Base-by-base conservation (phyloP, 805 yeast species). In the Candida boidinii region DNA sequence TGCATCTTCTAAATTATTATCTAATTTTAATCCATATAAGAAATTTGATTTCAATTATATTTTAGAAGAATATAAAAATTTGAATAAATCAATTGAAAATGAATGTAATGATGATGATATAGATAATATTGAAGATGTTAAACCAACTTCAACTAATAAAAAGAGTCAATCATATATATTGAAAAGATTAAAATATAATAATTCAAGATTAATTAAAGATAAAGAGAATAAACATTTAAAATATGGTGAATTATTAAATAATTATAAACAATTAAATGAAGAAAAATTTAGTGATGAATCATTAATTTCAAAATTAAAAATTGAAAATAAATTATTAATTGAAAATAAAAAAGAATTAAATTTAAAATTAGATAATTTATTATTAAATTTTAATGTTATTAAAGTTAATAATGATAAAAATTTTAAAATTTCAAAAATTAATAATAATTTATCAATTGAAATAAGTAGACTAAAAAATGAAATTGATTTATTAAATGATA, bases 211-310 rank as follows among this genome's bases (percentile, higher is more conserved):
- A 17, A 30, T 28, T 9, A 33, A 33, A 23, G 50, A 48, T 26
- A 31, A 40, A 17, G 31, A 30, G 17, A 21, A 27, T 10, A 48
- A 46, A 34, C 44, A 32, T 9, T 23, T 20, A 2, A 41, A 34
- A 20, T 55, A 54, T 32, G 45, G 43, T 10, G 56, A 56, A 19
- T 39, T 56, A n/a, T 36, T 51, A 15, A 45, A 47, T 29, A 56
- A 52, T 33, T 54, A 53, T 36, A 50, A 53, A 30, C 60, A 56
- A 37, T 30, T 54, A 31, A 55, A 53, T 35, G 60, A 54, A 33
- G 61, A 57, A 27, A 45, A 45, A 25, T 46, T 48, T 38, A 49
- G 48, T 33, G 48, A 51, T 34, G 49, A 48, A 26, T 36, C 44
- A 3, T 32, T 42, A 10, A 24, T 55, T 5, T 35, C 37, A 20